Conservation (phyloP, 1,284 basidiomycete species). For the Stygiomarasmius scandens region DNA sequence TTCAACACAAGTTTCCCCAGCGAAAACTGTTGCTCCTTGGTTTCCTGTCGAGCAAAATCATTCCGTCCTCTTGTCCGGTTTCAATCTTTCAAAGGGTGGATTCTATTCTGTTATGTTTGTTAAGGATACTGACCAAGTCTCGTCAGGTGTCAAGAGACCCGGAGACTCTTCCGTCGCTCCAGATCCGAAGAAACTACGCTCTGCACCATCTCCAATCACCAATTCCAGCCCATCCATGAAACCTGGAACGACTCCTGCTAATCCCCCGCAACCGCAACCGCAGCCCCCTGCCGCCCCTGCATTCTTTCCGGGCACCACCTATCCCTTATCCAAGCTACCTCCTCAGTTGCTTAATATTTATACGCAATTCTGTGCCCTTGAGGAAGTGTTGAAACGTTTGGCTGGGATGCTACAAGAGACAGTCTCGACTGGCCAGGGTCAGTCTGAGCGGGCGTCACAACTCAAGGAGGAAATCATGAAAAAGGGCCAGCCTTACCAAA, state of each 20-base stretch:
- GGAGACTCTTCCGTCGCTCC: constrained; percentile 31
- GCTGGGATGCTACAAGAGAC: too few relatives aligned
- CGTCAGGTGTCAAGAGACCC: constrained; percentile 12
- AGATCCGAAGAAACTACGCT: constrained; percentile 38
- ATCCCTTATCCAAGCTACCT: neutral
- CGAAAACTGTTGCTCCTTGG: neutral
- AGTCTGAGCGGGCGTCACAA: too few relatives aligned
- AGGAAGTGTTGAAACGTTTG: too few relatives aligned
- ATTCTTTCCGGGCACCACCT: neutral
- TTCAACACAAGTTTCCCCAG: neutral
- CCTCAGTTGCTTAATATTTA: too few relatives aligned
- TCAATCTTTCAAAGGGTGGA: constrained; percentile 4
- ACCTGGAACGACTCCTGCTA: constrained; percentile 10
- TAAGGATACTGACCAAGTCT: neutral
- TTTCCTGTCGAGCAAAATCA: constrained; percentile 1
- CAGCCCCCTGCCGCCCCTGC: neutral
- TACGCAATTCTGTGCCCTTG: too few relatives aligned
- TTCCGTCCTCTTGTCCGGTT: constrained; percentile 2
- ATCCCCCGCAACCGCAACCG: neutral
- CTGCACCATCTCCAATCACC: constrained; percentile 10
- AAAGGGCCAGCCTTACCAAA: too few relatives aligned
- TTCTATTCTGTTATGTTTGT: neutral
- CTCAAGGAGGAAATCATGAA: too few relatives aligned
- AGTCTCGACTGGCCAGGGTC: too few relatives aligned
- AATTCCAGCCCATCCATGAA: neutral